Percentiles rank a stretch among this genome's conserved stretches.
These are phyloP conservation scores for Calocera viscosa DNA, from an alignment of 768 basidiomycete genomes.

Conservation along the genomic window DNA sequence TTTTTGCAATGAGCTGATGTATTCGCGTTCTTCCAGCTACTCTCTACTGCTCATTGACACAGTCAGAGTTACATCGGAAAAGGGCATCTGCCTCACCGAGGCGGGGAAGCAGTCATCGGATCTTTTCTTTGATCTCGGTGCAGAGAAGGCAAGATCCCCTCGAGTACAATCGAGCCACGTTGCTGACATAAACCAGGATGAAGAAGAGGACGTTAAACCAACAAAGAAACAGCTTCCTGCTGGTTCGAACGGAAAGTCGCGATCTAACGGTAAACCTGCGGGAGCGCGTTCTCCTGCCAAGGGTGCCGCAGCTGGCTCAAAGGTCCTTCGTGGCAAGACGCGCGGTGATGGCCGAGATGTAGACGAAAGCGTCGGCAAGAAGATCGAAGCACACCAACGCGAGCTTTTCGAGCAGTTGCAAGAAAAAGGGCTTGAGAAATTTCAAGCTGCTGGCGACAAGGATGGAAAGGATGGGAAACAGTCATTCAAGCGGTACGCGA, in stretches of 20 bases:
- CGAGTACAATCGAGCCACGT: background rate
- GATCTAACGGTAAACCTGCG: conserved; percentile 41
- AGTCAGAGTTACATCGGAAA: conserved; percentile 58
- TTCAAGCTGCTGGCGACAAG: conserved; percentile 67
- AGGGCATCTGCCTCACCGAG: conserved; percentile 70
- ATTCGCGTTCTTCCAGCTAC: conserved; percentile 43
- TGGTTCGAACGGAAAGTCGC: conserved; percentile 13
- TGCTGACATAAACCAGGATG: conserved; percentile 15
- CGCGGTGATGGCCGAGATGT: conserved; percentile 78
- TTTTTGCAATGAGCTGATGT: background rate
- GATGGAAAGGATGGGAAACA: conserved; percentile 75
- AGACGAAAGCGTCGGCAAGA: conserved; percentile 60
- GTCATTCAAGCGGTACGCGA: conserved; percentile 89
- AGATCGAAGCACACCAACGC: conserved; percentile 75
- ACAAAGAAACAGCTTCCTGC: conserved; percentile 20
- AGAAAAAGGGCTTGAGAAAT: conserved; percentile 65
- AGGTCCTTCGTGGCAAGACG: conserved; percentile 82
- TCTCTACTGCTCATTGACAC: conserved; percentile 82
- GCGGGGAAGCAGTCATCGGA: conserved; percentile 34
- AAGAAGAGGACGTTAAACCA: conserved; percentile 44
- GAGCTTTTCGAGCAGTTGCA: conserved; percentile 70
- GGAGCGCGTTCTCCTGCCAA: conserved; percentile 41
- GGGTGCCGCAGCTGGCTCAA: conserved; percentile 64
- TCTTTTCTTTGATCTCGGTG: background rate
- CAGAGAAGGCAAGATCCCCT: background rate